Base-by-base conservation (phyloP, 2,329 filamentous ascomycete genomes). In the Aspergillus pseudoglaucus region DNA sequence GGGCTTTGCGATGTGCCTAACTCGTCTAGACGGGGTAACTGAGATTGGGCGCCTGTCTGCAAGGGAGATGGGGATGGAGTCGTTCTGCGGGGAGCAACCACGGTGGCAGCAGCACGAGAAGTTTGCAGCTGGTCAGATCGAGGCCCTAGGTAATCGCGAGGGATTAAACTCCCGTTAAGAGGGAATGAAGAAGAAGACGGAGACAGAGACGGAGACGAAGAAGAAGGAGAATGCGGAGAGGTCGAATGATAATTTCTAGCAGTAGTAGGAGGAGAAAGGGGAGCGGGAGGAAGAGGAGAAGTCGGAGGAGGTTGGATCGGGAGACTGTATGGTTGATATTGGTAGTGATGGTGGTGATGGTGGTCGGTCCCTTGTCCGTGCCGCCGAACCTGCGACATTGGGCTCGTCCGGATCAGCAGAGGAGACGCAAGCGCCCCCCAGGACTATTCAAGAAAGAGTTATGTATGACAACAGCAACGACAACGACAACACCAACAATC, bases 101-200 rank as follows among this genome's bases (percentile, higher is more conserved):
- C 44, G 49, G 47, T 44, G 39, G 50, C 47, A 47, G 51, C 54
- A 23, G 58, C 50, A 51, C 52, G 59, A 46, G 55, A 49, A 44
- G 52, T 44, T 49, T 56, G 37, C 17, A 22, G 56, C 37, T 46
- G 53, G 49, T 66, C 59, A 40, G 63, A 57, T 53, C 60, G 60
- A 46, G 61, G 51, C 46, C 53, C 55, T 52, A 66, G 45, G 53
- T 66, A 66, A 53, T 69, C 64, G 47, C 66, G 61, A 45, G 66
- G 60, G 45, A 67, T 66, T 30, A 68, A 53, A 52, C 60, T 61
- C 49, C 53, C 58, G 46, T 15, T 15, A n/a, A n/a, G 33, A 35
- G 18, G 17, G 10, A 39, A 18, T 8, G 37, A 7, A 8, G 33
- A 35, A 39, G 17, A 17, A n/a, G 37, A 22, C 7, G 37, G 18